A percentile compares a stretch with the other conserved stretches of the same genome.
phyloP scores from a whole-genome alignment of 495 filamentous ascomycete species.

The Lentithecium fluviatile region DNA sequence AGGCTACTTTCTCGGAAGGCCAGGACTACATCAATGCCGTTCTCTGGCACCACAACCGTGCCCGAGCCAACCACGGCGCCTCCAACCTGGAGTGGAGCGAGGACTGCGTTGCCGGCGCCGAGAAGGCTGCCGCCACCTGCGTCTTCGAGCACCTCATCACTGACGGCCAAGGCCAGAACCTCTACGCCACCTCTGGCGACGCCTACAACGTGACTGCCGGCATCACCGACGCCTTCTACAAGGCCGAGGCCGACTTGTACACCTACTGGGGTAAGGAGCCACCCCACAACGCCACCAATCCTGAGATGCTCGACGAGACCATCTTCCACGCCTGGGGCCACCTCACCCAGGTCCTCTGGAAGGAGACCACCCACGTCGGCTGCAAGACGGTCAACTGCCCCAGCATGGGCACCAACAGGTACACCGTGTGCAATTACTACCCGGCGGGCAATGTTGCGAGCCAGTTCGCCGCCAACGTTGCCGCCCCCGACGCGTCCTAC shows the following conservation, averaged over 20 bases:
- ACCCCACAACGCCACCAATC: background rate
- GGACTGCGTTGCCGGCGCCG: constrained; percentile 62
- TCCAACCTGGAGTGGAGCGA: constrained; percentile 61
- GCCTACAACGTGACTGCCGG: constrained; percentile 55
- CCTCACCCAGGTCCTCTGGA: constrained; percentile 91
- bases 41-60: constrained; percentile 77
- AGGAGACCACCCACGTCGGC: constrained; percentile 64
- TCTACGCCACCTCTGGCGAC: constrained; percentile 23
- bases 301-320: constrained; percentile 43
- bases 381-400: constrained; percentile 64
- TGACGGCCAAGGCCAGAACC: constrained; percentile 78
- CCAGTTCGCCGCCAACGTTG: constrained; percentile 64
- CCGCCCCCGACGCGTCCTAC: constrained; percentile 46
- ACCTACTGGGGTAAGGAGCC: constrained; percentile 45
- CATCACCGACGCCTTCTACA: constrained; percentile 80
- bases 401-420: constrained; percentile 46
- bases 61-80: constrained; percentile 80
- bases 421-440: constrained; percentile 88
- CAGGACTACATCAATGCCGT: constrained; percentile 50
- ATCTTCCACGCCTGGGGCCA: constrained; percentile 76
- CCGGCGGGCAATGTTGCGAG: constrained; percentile 68
- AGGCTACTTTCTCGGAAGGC: constrained; percentile 14
- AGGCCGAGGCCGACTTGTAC: constrained; percentile 61
- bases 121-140: constrained; percentile 54
- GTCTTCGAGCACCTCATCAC: constrained; percentile 59